Conservation (phyloP, 2,329 filamentous ascomycete genomes). For the Chaetomiaceae sp. region DNA sequence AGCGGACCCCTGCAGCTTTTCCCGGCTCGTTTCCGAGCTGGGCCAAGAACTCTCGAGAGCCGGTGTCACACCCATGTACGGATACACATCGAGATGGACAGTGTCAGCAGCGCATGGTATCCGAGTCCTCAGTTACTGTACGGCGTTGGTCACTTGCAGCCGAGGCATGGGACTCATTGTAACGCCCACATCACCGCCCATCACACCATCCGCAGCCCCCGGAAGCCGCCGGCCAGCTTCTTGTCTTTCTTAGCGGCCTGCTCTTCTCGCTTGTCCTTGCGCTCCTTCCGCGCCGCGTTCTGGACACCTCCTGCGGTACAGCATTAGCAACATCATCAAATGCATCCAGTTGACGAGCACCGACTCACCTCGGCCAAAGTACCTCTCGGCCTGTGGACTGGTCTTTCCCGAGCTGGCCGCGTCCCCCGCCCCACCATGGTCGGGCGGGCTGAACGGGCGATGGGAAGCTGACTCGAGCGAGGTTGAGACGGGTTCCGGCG, state of each 20-base stretch:
- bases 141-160: not conserved
- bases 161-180: not conserved
- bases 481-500: constrained; percentile 33
- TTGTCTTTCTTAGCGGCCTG: constrained; percentile 36
- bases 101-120: not conserved
- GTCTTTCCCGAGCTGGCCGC: constrained; percentile 23
- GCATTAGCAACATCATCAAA: constrained; percentile 24
- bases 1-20: constrained; percentile 1
- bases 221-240: constrained; percentile 30
- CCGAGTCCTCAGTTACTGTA: not conserved
- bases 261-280: constrained; percentile 40
- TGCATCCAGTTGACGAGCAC: constrained; percentile 5
- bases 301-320: constrained; percentile 41
- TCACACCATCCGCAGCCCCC: not conserved
- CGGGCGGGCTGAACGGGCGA: constrained; percentile 35
- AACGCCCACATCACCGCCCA: not conserved
- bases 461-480: constrained; percentile 25
- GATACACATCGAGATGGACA: too few relatives aligned
- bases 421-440: constrained; percentile 15
- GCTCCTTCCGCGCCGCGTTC: constrained; percentile 43
- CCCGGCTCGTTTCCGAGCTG: not conserved
- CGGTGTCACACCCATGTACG: too few relatives aligned
- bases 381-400: constrained; percentile 33
- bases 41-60: too few relatives aligned
- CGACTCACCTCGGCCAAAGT: constrained; percentile 41